Evolutionary conservation across 306 rosid species (phyloP).

Genomic region (Glycine tomentella): DNA sequence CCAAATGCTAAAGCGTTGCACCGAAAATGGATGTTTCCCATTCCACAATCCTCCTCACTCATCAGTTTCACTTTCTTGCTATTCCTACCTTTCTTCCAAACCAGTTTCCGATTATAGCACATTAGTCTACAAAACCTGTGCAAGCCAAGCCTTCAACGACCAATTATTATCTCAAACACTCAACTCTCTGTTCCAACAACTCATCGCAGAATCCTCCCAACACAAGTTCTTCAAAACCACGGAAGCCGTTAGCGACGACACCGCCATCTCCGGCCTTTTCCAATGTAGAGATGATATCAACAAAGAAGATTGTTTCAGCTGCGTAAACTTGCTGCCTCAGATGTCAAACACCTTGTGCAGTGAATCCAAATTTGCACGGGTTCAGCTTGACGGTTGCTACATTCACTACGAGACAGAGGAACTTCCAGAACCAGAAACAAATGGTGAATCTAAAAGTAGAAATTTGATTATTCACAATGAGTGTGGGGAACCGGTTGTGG

Average conservation of each 20-base stretch:
- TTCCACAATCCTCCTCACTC: slow-evolving; percentile 31
- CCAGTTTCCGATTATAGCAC: slow-evolving; percentile 50
- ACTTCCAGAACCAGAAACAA: neutral
- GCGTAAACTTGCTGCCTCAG: slow-evolving; percentile 55
- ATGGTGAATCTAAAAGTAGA: neutral
- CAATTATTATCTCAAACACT: slow-evolving; percentile 52
- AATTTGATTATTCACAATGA: slow-evolving; percentile 52
- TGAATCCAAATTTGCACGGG: slow-evolving; percentile 56
- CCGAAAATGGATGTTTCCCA: slow-evolving; percentile 29
- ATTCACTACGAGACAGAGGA: slow-evolving; percentile 53
- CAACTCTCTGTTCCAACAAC: slow-evolving; percentile 60
- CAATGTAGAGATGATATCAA: slow-evolving; percentile 71
- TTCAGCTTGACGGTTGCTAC: slow-evolving; percentile 76
- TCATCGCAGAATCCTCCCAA: slow-evolving; percentile 61
- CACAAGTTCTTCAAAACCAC: slow-evolving; percentile 62
- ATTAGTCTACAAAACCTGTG: slow-evolving; percentile 65
- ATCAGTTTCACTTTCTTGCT: slow-evolving; percentile 33
- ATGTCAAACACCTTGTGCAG: slow-evolving; percentile 58
- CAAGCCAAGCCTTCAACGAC: slow-evolving; percentile 49
- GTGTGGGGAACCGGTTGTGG: slow-evolving; percentile 50
- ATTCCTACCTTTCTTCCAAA: slow-evolving; percentile 38
- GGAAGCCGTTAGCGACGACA: slow-evolving; percentile 31
- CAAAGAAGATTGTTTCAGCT: slow-evolving; percentile 58
- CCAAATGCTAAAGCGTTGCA: neutral
- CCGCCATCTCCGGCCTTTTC: slow-evolving; percentile 58